Percentiles rank a stretch among this genome's conserved stretches.
These are phyloP conservation scores for Urochloa ruziziensis DNA, from an alignment of 176 grass and related monocot species.

Conservation along the genomic window DNA sequence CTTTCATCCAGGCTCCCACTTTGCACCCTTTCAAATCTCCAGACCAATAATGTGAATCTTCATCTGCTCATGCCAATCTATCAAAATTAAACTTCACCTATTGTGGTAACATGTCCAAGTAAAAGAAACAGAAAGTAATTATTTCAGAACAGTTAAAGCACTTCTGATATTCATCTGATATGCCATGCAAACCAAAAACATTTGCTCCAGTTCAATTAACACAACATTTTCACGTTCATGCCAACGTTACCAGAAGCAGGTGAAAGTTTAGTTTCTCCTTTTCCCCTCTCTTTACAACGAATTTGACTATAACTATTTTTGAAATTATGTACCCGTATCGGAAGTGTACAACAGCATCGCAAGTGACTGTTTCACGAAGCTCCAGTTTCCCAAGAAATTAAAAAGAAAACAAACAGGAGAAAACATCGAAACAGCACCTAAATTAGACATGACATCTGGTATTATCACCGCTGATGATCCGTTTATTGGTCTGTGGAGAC, in stretches of 20 bases:
- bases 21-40: background rate
- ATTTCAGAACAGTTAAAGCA: background rate
- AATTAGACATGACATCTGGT: slow-evolving; percentile 44
- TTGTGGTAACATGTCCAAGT: background rate
- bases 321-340: slow-evolving; percentile 41
- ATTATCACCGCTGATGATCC: slow-evolving; percentile 48
- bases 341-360: slow-evolving; percentile 19
- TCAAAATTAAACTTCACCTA: background rate
- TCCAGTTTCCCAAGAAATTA: background rate
- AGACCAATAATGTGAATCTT: background rate
- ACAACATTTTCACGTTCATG: background rate
- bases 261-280: slow-evolving; percentile 14
- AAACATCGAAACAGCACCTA: background rate
- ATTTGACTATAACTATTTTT: slow-evolving; percentile 35
- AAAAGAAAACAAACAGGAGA: background rate
- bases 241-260: slow-evolving; percentile 6
- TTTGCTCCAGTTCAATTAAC: background rate
- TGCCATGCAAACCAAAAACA: background rate
- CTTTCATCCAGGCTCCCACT: background rate
- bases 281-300: slow-evolving; percentile 48
- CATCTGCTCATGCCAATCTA: background rate
- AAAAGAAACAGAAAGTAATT: background rate
- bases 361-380: background rate
- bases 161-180: background rate
- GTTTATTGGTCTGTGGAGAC: slow-evolving; percentile 57